Evolutionary conservation across 257 asterid species (phyloP), one percentile per base, ranked within the genome.

Genomic region (Capsicum pubescens): DNA sequence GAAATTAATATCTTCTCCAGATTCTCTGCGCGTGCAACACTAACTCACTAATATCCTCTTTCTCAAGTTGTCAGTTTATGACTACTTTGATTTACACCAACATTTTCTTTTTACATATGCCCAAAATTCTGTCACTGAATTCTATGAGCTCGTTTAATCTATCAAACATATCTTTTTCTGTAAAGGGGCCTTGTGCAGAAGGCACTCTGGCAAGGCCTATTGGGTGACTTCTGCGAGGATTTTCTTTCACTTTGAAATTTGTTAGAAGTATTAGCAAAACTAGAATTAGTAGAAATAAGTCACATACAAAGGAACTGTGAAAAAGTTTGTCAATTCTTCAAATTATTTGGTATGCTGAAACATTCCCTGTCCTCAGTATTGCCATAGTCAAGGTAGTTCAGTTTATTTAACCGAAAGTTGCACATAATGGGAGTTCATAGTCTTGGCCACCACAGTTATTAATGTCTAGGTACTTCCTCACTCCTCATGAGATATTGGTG

Each of bases 181-280:
- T 54, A 52, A 77, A 77, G 15, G 16, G 64, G 8, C 64, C 50
- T 77, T 54, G 64, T 52, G 81, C 81, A 32, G 64, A 54, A 77
- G 26, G 64, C 81, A 52, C 26, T 77, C 81, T 52, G 64, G 81
- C 64, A 54, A 54, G 81, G 48, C 48, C n/a, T 26, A 26, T 32
- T 50, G 59, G 50, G 60, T 74, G 44, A 21, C 64, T 77, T 8
- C 26, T 77, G 64, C 5, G 15, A 26, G 50, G 64, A 21, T 77
- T 64, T 77, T 77, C 21, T 74, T 76, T 76, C 81, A 76, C 21
- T 52, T 52, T 50, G 81, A 76, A 36, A 64, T 77, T 77, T 55
- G 44, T 55, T 8, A 15, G 48, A 13, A 76, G 64, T 77, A 77
- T 26, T 26, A 77, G 81, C 64, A 77, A 77, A 14, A 13, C 26